phyloP scores from a whole-genome alignment of 208 protist genomes.

The Acanthamoeba castellanii region DNA sequence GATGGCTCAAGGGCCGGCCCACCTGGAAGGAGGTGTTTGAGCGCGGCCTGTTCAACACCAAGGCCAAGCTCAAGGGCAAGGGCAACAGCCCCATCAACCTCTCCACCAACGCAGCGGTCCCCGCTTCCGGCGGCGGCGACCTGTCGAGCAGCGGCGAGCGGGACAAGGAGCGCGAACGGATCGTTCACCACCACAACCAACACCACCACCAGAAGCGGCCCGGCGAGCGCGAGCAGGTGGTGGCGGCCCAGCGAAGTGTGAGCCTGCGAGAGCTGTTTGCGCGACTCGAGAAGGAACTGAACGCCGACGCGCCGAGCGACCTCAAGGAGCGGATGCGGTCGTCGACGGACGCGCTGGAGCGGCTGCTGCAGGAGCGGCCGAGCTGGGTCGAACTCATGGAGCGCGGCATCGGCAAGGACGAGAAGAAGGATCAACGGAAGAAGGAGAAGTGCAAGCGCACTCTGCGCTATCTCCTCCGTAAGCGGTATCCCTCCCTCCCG shows the following conservation, averaged over 20 bases:
- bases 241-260: neutral
- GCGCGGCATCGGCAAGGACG: slow-evolving; percentile 54
- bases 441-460: slow-evolving; percentile 64
- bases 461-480: neutral
- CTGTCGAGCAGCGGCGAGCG: slow-evolving; percentile 42
- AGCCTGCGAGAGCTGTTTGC: neutral
- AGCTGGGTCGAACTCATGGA: slow-evolving; percentile 68
- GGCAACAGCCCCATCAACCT: slow-evolving; percentile 35
- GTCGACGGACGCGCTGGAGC: slow-evolving; percentile 45
- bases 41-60: slow-evolving; percentile 55
- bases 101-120: neutral
- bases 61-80: slow-evolving; percentile 66
- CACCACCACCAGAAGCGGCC: neutral
- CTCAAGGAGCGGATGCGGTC: slow-evolving; percentile 54
- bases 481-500: neutral
- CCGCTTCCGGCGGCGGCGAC: neutral
- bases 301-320: neutral
- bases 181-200: neutral
- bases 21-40: slow-evolving; percentile 64
- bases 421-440: slow-evolving; percentile 15
- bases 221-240: neutral
- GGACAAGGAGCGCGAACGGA: neutral
- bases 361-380: slow-evolving; percentile 2
- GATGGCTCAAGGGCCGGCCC: slow-evolving; percentile 47
- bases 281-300: neutral